Conservation (phyloP, 352 stramenopile species). For the Albugo candida region DNA sequence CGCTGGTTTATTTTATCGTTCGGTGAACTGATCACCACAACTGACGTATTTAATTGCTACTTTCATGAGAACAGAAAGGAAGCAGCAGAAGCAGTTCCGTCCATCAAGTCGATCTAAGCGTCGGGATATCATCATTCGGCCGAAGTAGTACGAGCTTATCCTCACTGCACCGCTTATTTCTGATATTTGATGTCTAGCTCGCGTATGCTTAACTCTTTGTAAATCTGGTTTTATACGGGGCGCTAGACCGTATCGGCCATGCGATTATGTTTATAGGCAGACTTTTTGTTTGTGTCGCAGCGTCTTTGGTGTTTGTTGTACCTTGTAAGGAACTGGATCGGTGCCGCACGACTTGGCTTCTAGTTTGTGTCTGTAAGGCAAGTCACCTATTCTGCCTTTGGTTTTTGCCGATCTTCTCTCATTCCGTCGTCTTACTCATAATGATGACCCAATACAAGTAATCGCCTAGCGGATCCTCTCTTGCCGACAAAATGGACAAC, state of each 20-base stretch:
- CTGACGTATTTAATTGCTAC: slow-evolving; percentile 53
- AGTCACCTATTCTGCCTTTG: slow-evolving; percentile 44
- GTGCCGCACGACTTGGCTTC: background rate
- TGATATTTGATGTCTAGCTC: slow-evolving; percentile 11
- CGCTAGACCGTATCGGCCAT: slow-evolving; percentile 41
- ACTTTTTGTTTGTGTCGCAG: slow-evolving; percentile 54
- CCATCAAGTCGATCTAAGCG: slow-evolving; percentile 36
- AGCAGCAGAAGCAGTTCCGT: slow-evolving; percentile 33
- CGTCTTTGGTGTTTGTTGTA: slow-evolving; percentile 44
- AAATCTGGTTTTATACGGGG: slow-evolving; percentile 41
- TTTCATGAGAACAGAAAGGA: slow-evolving; percentile 41
- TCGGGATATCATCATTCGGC: slow-evolving; percentile 57
- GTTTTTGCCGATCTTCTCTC: slow-evolving; percentile 44
- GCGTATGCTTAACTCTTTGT: slow-evolving; percentile 46
- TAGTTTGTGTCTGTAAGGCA: slow-evolving; percentile 11
- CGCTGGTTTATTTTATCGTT: slow-evolving; percentile 52
- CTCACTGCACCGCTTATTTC: too few species aligned
- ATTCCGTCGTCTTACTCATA: slow-evolving; percentile 43
- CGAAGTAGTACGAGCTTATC: slow-evolving; percentile 17
- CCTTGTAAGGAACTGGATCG: slow-evolving; percentile 9
- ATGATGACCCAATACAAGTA: slow-evolving; percentile 73
- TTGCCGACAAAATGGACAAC: slow-evolving; percentile 3
- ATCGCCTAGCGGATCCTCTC: slow-evolving; percentile 3
- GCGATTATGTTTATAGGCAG: slow-evolving; percentile 48
- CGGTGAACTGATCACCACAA: slow-evolving; percentile 57